phyloP scores from a whole-genome alignment of 2,329 filamentous ascomycete species.

The Monilinia fructigena region DNA sequence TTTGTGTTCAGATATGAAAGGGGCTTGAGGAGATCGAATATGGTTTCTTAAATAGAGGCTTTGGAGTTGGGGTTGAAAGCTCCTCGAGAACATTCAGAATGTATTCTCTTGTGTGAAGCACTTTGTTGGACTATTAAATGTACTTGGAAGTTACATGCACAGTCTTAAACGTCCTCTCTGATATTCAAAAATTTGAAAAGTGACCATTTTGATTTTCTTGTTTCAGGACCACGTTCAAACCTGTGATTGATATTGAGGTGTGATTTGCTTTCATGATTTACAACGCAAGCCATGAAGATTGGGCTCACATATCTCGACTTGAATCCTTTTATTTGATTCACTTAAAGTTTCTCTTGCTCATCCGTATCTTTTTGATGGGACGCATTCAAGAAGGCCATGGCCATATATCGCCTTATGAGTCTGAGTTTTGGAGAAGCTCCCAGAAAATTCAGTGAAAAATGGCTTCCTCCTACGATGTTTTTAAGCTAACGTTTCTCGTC shows the following conservation, averaged over 20 bases:
- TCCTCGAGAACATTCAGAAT: neutral
- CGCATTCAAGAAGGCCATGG: too few relatives aligned
- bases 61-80: neutral
- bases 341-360: neutral
- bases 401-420: too few relatives aligned
- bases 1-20: neutral
- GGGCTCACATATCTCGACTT: neutral
- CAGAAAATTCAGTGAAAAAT: too few relatives aligned
- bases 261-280: too few relatives aligned
- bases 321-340: neutral
- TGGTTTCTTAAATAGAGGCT: neutral
- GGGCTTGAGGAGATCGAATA: neutral
- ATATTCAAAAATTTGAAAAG: neutral
- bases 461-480: too few relatives aligned
- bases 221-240: neutral
- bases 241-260: neutral
- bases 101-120: neutral
- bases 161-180: too few relatives aligned
- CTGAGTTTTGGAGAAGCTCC: too few relatives aligned
- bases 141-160: neutral
- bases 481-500: too few relatives aligned
- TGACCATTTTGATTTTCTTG: neutral
- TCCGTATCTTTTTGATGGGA: neutral
- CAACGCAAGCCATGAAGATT: neutral
- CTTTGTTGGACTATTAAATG: neutral